Base-by-base conservation (phyloP, 306 rosid genomes). In the Rosa rugosa region DNA sequence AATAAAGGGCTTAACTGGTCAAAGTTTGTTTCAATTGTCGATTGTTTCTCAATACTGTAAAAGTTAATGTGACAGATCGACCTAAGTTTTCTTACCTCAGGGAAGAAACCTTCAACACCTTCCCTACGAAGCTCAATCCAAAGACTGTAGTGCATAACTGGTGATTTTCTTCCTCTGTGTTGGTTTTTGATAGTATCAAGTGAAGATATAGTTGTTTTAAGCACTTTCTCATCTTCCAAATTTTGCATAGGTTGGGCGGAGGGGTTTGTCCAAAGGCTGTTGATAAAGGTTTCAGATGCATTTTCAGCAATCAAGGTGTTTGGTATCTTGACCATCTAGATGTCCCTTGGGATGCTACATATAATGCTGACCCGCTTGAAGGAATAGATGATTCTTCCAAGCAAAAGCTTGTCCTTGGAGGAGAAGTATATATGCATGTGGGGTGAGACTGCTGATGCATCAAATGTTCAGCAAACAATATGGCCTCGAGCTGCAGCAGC, bases 401-500 rank as follows among this genome's bases (percentile, higher is more conserved):
- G 84, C 93, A 87, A 84, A 78, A 89, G 76, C 99, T 93, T 82
- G 89, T 95, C 63, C 77, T 95, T 72, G 99, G 99, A 67, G 99
- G 99, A 81, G 97, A 96, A 88, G 98, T 90, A 79, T n/a, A n/a
- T n/a, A n/a, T 95, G 99, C 85, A 91, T 95, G 99, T 95, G 99
- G 99, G 86, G 83, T 36, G 99, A 95, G 86, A 90, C 85, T 7
- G 97, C 86, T 63, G 99, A 93, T 82, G 51, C 99, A 51, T 95
- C 99, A 13, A 25, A 93, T 79, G 90, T 93, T 82, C 97, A 87
- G 81, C 94, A 91, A 82, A 95, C 99, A 20, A 93, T 95, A 69
- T 95, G 99, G 99, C 99, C 99, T 85, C 93, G 99, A 85, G 99
- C 99, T 80, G 99, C 99, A 17, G 97, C 97, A 47, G 99, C 97